Evolutionary conservation across 805 yeast genomes (phyloP).

Genomic region (Ogataea wickerhamii): DNA sequence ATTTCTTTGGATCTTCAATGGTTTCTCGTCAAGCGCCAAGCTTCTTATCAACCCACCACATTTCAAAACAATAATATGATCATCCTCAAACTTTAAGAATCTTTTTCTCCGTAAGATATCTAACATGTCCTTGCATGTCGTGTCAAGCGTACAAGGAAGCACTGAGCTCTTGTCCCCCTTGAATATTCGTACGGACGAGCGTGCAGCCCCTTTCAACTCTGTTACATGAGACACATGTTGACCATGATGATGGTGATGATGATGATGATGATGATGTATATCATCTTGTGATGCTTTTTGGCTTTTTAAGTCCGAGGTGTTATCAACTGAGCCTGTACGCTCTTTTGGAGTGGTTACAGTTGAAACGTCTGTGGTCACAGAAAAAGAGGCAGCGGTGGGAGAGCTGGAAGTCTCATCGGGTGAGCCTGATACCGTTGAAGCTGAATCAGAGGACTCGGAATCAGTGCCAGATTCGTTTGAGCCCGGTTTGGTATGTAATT

Average conservation of each 20-base stretch:
- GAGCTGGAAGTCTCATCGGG: constrained; percentile 12
- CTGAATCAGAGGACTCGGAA: constrained; percentile 13
- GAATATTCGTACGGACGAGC: constrained; percentile 60
- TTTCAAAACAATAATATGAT: constrained; percentile 69
- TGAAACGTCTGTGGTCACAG: constrained; percentile 9
- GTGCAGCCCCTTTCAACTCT: constrained; percentile 30
- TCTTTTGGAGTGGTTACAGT: constrained; percentile 7
- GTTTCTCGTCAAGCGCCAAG: constrained; percentile 67
- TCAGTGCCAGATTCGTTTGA: constrained; percentile 17
- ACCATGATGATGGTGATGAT: constrained; percentile 17
- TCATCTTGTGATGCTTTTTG: constrained; percentile 7
- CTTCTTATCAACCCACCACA: constrained; percentile 76
- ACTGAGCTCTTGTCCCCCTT: constrained; percentile 80
- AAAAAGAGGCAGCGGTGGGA: constrained; percentile 14
- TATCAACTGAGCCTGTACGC: constrained; percentile 5
- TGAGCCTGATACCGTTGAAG: constrained; percentile 9
- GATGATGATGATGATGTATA: constrained; percentile 11
- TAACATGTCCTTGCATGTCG: constrained; percentile 72
- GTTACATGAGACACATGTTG: constrained; percentile 17
- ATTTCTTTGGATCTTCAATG: constrained; percentile 72
- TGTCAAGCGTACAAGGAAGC: constrained; percentile 71
- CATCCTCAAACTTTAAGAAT: constrained; percentile 64
- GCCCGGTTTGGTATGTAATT: constrained; percentile 1
- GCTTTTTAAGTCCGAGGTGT: constrained; percentile 6
- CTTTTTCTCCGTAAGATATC: constrained; percentile 73